A percentile compares a stretch with the other conserved stretches of the same genome.
Evolutionary conservation across 2,329 filamentous ascomycete species (phyloP).

Genomic region (Arachnomyces sp.): DNA sequence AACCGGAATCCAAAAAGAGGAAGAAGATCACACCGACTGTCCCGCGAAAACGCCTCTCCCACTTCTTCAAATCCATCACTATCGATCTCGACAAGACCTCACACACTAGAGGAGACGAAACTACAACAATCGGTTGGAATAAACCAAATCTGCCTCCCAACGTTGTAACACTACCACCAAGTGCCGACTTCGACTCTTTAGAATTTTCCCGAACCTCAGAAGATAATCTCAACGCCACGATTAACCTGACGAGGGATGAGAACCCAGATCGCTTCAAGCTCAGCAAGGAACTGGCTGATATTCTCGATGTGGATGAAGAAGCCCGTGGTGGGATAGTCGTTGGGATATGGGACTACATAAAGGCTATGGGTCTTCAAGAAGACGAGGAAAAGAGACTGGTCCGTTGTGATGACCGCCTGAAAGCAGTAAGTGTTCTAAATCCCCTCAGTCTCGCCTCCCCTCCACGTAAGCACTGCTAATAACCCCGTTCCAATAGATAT

Average conservation of each 20-base stretch:
- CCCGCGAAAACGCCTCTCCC: slow-evolving; percentile 36
- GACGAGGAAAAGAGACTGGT: slow-evolving; percentile 93
- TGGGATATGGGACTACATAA: slow-evolving; percentile 92
- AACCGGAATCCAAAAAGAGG: slow-evolving; percentile 22
- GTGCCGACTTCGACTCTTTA: slow-evolving; percentile 79
- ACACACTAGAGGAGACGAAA: slow-evolving; percentile 34
- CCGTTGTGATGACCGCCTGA: slow-evolving; percentile 76
- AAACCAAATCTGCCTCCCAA: slow-evolving; percentile 57
- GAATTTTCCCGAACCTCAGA: slow-evolving; percentile 88
- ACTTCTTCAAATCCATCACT: slow-evolving; percentile 46
- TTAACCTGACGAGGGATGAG: slow-evolving; percentile 80
- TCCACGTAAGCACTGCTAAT: slow-evolving; percentile 3
- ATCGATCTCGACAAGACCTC: slow-evolving; percentile 44
- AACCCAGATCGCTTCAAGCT: slow-evolving; percentile 76
- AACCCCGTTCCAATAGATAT: slow-evolving; percentile 48
- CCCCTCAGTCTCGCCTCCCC: neutral
- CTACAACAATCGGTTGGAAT: slow-evolving; percentile 67
- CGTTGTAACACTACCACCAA: slow-evolving; percentile 49
- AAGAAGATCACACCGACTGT: slow-evolving; percentile 20
- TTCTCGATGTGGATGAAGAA: slow-evolving; percentile 79
- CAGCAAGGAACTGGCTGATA: slow-evolving; percentile 69
- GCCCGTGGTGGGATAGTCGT: slow-evolving; percentile 82
- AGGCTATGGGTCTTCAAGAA: slow-evolving; percentile 76
- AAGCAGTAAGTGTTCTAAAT: slow-evolving; percentile 51
- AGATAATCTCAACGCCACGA: slow-evolving; percentile 82